Base-by-base conservation (phyloP, 441 rosid genomes). In the Hura crepitans region DNA sequence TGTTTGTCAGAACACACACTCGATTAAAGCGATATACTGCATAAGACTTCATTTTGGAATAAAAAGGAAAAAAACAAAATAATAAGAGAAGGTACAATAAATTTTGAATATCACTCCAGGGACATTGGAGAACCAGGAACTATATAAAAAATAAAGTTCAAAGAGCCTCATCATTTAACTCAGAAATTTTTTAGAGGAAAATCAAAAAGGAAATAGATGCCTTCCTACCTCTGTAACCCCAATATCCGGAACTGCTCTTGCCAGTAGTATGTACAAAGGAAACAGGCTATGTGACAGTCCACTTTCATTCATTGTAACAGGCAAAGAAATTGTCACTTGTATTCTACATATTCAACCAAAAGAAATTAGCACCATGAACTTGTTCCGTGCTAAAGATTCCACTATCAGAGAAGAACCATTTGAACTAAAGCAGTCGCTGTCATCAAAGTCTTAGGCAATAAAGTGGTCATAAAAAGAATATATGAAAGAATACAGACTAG, bases 1-100 rank as follows among this genome's bases (percentile, higher is more conserved):
- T 85, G 81, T 85, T 78, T 71, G 89, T 91, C 81, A 96, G 75
- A 70, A 88, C 78, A 69, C 93, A 88, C 18, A 92, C 95, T 72
- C 91, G 90, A 64, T 82, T 89, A 78, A 88, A 96, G 80, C 84
- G 87, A 78, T 91, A 96, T 70, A 82, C 95, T 79, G 96, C 96
- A 86, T 95, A 88, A 80, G 85, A 81, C 99, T 96, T 83, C 80
- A 81, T 80, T 76, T 78, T 69, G 83, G 78, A 62, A 82, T 71
- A 75, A 69, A 72, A 74, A 73, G 25, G 72, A 59, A 66, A 74
- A 76, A 60, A 80, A 79, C 64, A 14, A 79, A 80, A 79, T 66
- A 14, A 79, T 35, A 51, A 75, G 66, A 68, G n/a, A 65, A 28
- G 72, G 59, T 13, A 68, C 1, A 49, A 25, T 31, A 47, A 45